phyloP scores from a whole-genome alignment of 805 yeast species.

The Vanderwaltozyma verrucispora region DNA sequence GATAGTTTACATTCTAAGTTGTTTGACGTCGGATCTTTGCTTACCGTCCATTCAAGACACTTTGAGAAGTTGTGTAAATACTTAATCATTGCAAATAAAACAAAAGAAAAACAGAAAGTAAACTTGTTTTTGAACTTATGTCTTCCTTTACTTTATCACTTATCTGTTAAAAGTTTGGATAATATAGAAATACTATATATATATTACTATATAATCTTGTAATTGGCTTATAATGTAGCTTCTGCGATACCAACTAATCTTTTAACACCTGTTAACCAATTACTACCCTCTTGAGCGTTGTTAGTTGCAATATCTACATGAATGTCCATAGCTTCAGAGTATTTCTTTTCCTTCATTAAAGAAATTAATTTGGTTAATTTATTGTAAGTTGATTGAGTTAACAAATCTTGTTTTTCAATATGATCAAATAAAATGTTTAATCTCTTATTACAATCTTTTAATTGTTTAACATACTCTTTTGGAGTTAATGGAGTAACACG shows the following conservation, averaged over 20 bases:
- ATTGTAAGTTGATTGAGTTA: constrained; percentile 46
- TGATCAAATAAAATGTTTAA: constrained; percentile 66
- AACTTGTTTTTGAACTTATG: too few species aligned
- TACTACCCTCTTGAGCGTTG: constrained; percentile 65
- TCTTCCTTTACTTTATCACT: too few species aligned
- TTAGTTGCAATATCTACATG: constrained; percentile 53
- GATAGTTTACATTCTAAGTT: too few species aligned
- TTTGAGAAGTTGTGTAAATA: too few species aligned
- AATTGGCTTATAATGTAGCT: constrained; percentile 21
- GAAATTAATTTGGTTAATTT: constrained; percentile 42
- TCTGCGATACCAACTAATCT: constrained; percentile 71
- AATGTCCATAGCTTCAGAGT: constrained; percentile 43
- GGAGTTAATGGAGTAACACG: constrained; percentile 67
- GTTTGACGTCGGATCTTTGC: too few species aligned
- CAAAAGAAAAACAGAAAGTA: too few species aligned
- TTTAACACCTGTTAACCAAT: constrained; percentile 89
- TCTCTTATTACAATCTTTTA: constrained; percentile 74
- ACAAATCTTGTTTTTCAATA: constrained; percentile 59
- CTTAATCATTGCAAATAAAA: too few species aligned
- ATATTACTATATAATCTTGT: too few species aligned
- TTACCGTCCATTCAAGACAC: too few species aligned
- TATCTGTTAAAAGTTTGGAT: too few species aligned
- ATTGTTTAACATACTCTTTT: constrained; percentile 59
- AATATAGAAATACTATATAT: too few species aligned
- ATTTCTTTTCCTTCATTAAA: constrained; percentile 45